Evolutionary conservation across 1,139 yeast species (phyloP).

Genomic region (Suhomyces maxii): DNA sequence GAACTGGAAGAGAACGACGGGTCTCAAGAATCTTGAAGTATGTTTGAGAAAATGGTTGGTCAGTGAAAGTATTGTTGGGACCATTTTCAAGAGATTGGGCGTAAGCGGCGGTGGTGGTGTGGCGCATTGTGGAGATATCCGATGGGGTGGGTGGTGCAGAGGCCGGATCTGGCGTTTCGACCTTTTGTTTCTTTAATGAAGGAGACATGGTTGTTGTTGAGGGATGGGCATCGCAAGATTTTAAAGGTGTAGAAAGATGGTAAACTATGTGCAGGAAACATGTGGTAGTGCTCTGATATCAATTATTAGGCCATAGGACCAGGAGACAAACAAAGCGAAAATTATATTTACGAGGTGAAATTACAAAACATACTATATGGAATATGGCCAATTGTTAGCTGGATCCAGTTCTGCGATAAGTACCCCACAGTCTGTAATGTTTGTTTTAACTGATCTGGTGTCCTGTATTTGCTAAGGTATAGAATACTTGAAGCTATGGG

Average conservation of each 20-base stretch:
- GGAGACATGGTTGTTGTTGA: constrained; percentile 6
- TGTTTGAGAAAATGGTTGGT: constrained; percentile 55
- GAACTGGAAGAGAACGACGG: constrained; percentile 90
- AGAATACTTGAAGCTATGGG: no score
- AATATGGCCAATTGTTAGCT: no score
- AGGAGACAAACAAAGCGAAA: no score
- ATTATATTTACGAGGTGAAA: no score
- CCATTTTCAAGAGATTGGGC: constrained; percentile 69
- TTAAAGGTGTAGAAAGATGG: background rate
- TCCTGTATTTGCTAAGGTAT: no score
- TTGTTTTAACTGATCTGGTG: no score
- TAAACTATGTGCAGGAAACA: background rate
- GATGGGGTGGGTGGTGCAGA: constrained; percentile 60
- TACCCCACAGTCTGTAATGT: no score
- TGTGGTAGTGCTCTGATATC: background rate
- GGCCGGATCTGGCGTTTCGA: constrained; percentile 54
- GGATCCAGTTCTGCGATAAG: no score
- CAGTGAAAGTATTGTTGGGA: constrained; percentile 75
- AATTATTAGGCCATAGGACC: no score
- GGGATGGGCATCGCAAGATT: constrained; percentile 7
- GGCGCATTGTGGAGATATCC: constrained; percentile 29
- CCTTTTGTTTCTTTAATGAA: constrained; percentile 35
- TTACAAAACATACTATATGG: no score
- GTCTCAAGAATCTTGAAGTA: constrained; percentile 75
- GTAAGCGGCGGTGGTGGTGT: constrained; percentile 70